These are phyloP conservation scores for Pinus albicaulis DNA, from an alignment of 75 land plant species.

Conservation along the genomic window DNA sequence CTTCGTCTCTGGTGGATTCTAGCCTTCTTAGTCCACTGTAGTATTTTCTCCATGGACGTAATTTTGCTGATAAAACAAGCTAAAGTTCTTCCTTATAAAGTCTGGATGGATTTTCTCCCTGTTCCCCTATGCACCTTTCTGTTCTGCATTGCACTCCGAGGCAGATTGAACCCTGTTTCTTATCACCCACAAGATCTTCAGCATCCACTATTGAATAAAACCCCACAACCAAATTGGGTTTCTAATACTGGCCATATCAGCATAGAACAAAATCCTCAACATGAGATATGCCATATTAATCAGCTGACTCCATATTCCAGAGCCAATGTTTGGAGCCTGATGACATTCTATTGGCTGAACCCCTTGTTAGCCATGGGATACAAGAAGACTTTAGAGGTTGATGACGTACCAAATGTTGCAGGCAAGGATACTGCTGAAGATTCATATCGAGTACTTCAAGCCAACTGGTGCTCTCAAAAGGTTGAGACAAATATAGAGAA, in stretches of 20 bases:
- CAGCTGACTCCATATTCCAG: conserved; percentile 15
- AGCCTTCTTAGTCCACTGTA: neutral
- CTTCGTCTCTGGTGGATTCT: conserved; percentile 2
- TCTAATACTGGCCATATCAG: no score
- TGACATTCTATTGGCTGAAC: conserved; percentile 35
- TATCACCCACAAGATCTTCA: neutral
- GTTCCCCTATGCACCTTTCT: neutral
- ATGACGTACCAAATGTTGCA: conserved; percentile 35
- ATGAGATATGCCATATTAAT: neutral
- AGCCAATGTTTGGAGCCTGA: conserved; percentile 31
- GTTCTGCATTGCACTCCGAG: neutral
- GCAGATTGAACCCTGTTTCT: neutral
- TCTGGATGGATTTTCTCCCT: neutral
- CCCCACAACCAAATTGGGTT: no score
- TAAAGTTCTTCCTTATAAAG: neutral
- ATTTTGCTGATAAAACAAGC: neutral
- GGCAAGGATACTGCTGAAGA: conserved; percentile 25
- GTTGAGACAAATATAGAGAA: conserved; percentile 5
- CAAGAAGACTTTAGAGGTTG: conserved; percentile 27
- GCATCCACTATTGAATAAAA: neutral
- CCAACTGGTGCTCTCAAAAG: conserved; percentile 15
- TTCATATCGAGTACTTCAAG: conserved; percentile 13
- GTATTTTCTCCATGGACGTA: neutral
- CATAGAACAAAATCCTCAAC: no score
- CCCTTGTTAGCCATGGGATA: conserved; percentile 30